Evolutionary conservation across 2,329 filamentous ascomycete species (phyloP).

Genomic region (Shiraia bambusicola): DNA sequence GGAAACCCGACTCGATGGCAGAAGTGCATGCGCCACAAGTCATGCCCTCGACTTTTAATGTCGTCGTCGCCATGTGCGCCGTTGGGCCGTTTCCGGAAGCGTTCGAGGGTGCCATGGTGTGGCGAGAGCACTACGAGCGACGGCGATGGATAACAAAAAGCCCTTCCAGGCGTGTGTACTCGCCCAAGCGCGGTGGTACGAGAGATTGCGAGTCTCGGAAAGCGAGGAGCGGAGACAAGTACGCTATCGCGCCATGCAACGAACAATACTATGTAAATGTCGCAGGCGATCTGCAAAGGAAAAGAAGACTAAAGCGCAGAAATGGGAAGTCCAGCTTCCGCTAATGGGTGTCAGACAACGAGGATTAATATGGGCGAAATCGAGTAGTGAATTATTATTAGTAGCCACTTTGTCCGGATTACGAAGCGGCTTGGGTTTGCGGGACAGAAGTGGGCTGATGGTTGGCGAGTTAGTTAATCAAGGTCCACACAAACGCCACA

Average conservation of each 20-base stretch:
- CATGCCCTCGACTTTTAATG: slow-evolving; percentile 84
- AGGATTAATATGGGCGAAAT: slow-evolving; percentile 21
- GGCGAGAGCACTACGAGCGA: slow-evolving; percentile 1
- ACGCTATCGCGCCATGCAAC: slow-evolving; percentile 16
- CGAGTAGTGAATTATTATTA: slow-evolving; percentile 12
- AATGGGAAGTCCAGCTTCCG: slow-evolving; percentile 35
- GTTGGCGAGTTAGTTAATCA: slow-evolving; percentile 11
- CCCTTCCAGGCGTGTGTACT: slow-evolving; percentile 11
- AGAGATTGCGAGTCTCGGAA: slow-evolving; percentile 7
- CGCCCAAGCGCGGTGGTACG: slow-evolving; percentile 19
- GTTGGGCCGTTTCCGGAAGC: slow-evolving; percentile 37
- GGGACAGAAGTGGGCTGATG: slow-evolving; percentile 18
- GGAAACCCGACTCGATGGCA: slow-evolving; percentile 90
- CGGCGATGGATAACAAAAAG: not conserved
- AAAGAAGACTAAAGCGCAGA: slow-evolving; percentile 1
- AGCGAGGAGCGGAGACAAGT: slow-evolving; percentile 3
- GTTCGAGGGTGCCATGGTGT: slow-evolving; percentile 28
- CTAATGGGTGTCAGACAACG: slow-evolving; percentile 28
- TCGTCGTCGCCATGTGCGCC: slow-evolving; percentile 78
- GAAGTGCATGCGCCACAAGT: slow-evolving; percentile 92
- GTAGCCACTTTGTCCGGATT: slow-evolving; percentile 17
- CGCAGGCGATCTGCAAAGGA: slow-evolving; percentile 7
- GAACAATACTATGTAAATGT: slow-evolving; percentile 2
- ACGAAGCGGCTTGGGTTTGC: slow-evolving; percentile 11
- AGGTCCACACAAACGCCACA: slow-evolving; percentile 1